Conservation (phyloP, 129 eudicot species). For the Chrysanthemum makinoi region DNA sequence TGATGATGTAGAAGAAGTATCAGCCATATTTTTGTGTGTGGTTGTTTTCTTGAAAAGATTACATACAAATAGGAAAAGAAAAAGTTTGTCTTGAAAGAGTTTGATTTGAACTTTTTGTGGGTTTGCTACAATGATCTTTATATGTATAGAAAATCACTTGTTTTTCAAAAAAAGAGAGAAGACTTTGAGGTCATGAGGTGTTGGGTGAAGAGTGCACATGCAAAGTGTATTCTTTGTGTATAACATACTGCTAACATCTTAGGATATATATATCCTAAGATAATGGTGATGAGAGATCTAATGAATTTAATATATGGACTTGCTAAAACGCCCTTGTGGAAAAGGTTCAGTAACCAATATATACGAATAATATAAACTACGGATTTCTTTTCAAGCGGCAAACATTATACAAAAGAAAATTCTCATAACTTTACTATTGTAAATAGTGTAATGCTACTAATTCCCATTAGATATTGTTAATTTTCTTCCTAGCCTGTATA, state of each 20-base stretch:
- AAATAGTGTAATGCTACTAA: too few species aligned
- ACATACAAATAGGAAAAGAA: slow-evolving; percentile 21
- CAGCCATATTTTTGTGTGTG: slow-evolving; percentile 35
- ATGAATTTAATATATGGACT: background rate
- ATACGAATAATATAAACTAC: too few species aligned
- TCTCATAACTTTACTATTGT: too few species aligned
- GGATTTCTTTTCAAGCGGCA: too few species aligned
- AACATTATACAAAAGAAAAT: too few species aligned
- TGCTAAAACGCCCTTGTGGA: slow-evolving; percentile 16
- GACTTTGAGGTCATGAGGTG: slow-evolving; percentile 44
- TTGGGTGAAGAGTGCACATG: slow-evolving; percentile 55
- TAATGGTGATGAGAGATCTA: slow-evolving; percentile 1
- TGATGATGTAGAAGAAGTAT: slow-evolving; percentile 39
- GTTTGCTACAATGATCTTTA: slow-evolving; percentile 18
- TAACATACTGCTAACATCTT: slow-evolving; percentile 20
- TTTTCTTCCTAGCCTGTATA: too few species aligned
- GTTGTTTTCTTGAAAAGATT: slow-evolving; percentile 22
- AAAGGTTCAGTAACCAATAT: background rate
- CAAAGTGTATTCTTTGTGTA: slow-evolving; percentile 38
- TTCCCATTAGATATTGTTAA: too few species aligned
- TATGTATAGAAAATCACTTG: slow-evolving; percentile 9
- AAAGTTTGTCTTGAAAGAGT: background rate
- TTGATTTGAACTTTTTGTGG: slow-evolving; percentile 34
- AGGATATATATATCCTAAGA: slow-evolving; percentile 8
- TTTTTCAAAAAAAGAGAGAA: slow-evolving; percentile 25